A percentile compares a stretch with the other conserved stretches of the same genome.
Evolutionary conservation across 345 rosid genomes (phyloP).

Genomic region (Kandelia obovata): DNA sequence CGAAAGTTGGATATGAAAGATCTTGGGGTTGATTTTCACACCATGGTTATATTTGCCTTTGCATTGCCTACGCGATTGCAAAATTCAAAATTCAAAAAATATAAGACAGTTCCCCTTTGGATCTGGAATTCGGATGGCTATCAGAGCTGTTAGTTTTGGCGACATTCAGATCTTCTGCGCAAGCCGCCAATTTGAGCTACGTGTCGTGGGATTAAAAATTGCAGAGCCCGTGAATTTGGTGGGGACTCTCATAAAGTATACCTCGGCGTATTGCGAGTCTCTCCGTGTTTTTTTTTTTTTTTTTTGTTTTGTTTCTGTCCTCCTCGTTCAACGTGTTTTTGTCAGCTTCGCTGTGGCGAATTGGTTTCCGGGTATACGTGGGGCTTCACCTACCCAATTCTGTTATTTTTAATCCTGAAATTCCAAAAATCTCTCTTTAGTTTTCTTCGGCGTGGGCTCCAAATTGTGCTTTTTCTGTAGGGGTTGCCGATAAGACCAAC

Average conservation of each 20-base stretch:
- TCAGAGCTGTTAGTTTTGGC: constrained; percentile 2
- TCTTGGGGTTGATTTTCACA: no score
- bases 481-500: no score
- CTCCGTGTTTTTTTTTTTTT: background rate
- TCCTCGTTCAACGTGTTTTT: background rate
- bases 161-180: background rate
- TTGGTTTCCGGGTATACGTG: background rate
- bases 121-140: background rate
- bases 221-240: constrained; percentile 7
- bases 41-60: no score
- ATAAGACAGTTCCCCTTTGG: background rate
- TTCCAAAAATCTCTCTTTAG: no score
- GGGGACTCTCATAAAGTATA: background rate
- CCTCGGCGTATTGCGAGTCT: no score
- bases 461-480: no score
- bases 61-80: no score
- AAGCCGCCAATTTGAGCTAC: background rate
- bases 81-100: no score
- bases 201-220: background rate
- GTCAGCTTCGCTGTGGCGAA: background rate
- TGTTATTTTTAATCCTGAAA: no score
- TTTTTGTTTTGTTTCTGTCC: background rate
- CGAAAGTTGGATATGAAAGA: no score
- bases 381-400: background rate
- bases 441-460: no score